Conservation (phyloP, 257 asterid species). For the Solanum sparsipilum region DNA sequence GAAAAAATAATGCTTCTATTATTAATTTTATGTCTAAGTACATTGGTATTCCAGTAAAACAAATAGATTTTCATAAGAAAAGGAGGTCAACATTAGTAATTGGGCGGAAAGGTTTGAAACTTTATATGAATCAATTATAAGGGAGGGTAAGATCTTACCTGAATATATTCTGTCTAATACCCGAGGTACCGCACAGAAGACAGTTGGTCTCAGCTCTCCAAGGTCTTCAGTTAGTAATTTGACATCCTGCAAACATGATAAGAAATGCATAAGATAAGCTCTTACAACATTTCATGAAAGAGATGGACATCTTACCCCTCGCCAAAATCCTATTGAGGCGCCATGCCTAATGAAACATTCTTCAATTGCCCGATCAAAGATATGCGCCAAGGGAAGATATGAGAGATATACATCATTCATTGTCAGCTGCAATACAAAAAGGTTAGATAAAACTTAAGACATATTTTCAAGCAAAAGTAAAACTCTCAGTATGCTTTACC, state of each 20-base stretch:
- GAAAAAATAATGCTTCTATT: not conserved
- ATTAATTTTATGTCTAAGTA: not conserved
- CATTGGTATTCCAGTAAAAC: not conserved
- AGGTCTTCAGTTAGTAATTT: slow-evolving; percentile 83
- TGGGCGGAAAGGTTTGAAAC: not conserved
- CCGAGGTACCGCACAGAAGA: slow-evolving; percentile 96
- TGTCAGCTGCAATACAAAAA: slow-evolving; percentile 43
- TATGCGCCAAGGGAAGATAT: slow-evolving; percentile 96
- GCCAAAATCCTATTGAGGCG: slow-evolving; percentile 98
- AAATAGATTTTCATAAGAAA: not conserved
- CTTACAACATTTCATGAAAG: not conserved
- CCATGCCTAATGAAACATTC: slow-evolving; percentile 73
- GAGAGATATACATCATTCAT: slow-evolving; percentile 69
- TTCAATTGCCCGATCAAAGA: slow-evolving; percentile 91
- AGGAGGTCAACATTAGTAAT: not conserved
- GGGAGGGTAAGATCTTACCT: slow-evolving; percentile 29
- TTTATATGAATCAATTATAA: not conserved
- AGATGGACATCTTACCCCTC: slow-evolving; percentile 57
- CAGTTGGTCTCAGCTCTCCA: slow-evolving; percentile 71
- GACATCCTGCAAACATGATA: slow-evolving; percentile 48
- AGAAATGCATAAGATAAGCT: not conserved
- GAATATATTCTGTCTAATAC: slow-evolving; percentile 81
- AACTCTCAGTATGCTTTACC: not conserved
- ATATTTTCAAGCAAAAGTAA: not conserved
- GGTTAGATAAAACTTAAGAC: not conserved